Evolutionary conservation across 1,284 basidiomycete genomes (phyloP).

Genomic region (Tylopilus orsonianus): DNA sequence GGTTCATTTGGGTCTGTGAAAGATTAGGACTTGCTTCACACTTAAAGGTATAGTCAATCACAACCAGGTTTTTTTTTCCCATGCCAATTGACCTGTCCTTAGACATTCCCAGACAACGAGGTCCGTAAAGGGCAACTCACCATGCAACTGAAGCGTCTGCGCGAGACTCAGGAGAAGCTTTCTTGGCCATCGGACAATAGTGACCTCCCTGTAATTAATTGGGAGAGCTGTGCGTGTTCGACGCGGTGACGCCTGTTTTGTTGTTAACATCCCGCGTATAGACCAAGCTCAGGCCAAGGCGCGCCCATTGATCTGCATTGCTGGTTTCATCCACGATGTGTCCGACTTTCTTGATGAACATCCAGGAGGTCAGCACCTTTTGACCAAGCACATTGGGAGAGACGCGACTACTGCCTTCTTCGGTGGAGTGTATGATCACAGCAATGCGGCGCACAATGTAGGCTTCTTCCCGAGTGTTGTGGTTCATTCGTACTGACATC

Average conservation of each 20-base stretch:
- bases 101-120: conserved; percentile 90
- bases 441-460: conserved; percentile 87
- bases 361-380: conserved; percentile 72
- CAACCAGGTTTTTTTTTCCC: not conserved
- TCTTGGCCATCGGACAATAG: conserved; percentile 78
- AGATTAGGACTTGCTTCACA: conserved; percentile 79
- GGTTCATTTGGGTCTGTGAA: conserved; percentile 79
- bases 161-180: conserved; percentile 68
- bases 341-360: conserved; percentile 87
- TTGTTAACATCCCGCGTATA: conserved; percentile 27
- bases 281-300: conserved; percentile 76
- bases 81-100: not conserved
- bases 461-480: conserved; percentile 21
- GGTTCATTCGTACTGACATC: conserved; percentile 19
- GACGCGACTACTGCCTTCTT: conserved; percentile 94
- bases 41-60: conserved; percentile 57
- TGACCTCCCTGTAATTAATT: conserved; percentile 79
- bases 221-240: conserved; percentile 76
- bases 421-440: conserved; percentile 92
- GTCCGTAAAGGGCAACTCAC: conserved; percentile 89
- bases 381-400: conserved; percentile 72
- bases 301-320: conserved; percentile 78
- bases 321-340: conserved; percentile 91
- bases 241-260: not conserved
- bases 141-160: conserved; percentile 87